A percentile compares a stretch with the other conserved stretches of the same genome.
phyloP scores from a whole-genome alignment of 2,329 filamentous ascomycete genomes.

The Knufia petricola region DNA sequence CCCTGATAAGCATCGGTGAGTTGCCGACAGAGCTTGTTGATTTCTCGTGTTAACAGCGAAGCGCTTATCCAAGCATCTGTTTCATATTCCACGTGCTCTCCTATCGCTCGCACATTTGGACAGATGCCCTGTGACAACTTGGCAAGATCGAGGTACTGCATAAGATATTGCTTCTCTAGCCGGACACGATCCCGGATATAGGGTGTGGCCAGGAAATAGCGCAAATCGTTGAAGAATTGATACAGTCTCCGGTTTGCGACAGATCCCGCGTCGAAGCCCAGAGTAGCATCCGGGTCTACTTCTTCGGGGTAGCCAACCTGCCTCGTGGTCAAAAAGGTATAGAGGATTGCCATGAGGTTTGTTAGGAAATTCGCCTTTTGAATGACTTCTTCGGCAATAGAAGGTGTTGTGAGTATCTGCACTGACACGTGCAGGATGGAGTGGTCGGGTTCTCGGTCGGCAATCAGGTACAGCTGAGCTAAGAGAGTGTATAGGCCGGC shows the following conservation, averaged over 20 bases:
- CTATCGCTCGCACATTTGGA: slow-evolving; percentile 81
- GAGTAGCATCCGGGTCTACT: slow-evolving; percentile 71
- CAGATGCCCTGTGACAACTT: slow-evolving; percentile 97
- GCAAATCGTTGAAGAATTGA: slow-evolving; percentile 92
- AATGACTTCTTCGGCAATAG: slow-evolving; percentile 91
- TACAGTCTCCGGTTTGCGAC: slow-evolving; percentile 94
- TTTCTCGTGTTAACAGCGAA: slow-evolving; percentile 85
- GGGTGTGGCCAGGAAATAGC: slow-evolving; percentile 78
- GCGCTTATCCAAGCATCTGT: slow-evolving; percentile 97
- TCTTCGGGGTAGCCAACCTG: slow-evolving; percentile 93
- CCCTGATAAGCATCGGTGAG: slow-evolving; percentile 78
- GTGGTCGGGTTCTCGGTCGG: slow-evolving; percentile 91
- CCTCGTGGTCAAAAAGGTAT: slow-evolving; percentile 90
- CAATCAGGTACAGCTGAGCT: slow-evolving; percentile 89
- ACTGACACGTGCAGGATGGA: slow-evolving; percentile 96
- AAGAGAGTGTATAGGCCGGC: slow-evolving; percentile 88
- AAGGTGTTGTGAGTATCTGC: slow-evolving; percentile 92
- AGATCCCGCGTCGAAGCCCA: slow-evolving; percentile 88
- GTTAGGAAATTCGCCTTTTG: slow-evolving; percentile 93
- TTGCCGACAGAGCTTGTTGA: slow-evolving; percentile 83
- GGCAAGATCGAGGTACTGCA: slow-evolving; percentile 91
- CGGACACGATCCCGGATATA: slow-evolving; percentile 81
- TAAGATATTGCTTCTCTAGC: slow-evolving; percentile 72
- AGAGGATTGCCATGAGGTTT: slow-evolving; percentile 88
- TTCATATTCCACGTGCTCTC: slow-evolving; percentile 96